Evolutionary conservation across 225 moss, liverwort and hornwort species (phyloP), one percentile per base, ranked within the genome.

Genomic region (Pseudoscleropodium purum): DNA sequence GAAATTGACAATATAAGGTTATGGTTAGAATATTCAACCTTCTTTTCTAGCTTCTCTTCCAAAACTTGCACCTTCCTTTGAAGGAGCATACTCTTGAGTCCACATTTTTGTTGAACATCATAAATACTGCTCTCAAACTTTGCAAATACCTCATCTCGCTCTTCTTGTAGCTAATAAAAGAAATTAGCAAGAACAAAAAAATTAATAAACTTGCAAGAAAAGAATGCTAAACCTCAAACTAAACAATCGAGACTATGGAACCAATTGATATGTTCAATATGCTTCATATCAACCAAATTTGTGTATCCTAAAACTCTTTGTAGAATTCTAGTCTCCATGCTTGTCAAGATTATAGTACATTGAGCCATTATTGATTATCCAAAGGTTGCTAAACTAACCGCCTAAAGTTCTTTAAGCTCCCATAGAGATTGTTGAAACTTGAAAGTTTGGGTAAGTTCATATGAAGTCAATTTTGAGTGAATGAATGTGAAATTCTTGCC

Each of bases 81-180:
- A 43, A 99, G 66, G 41, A 99, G 93, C 92, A 99, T 94, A 23
- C 88, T 97, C 51, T 95, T 95, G 19, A 97, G 93, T 20, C 94
- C 97, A 87, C 95, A 96, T 45, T 97, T 99, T 92, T 99, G 99
- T 91, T 99, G 99, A 31, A 97, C 91, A 45, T 99, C 93, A 75
- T 95, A 97, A 2, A 99, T 93, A 47, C 90, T 95, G 15, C 92
- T 93, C 29, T 99, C 97, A 91, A 99, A 99, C 67, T 97, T 97
- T 41, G 94, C 94, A 34, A 96, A 95, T 36, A 99, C 90, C 11
- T 96, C 94, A 88, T 97, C 94, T 56, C 96, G 92, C 39, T 97
- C 97, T 11, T 56, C 80, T 94, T 97, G 95, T 26, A 96, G 87
- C 97, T 99, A 11, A 74, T 49, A 37, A 37, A 14, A 64, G 4